Base-by-base conservation (phyloP, 75 land plant genomes). In the Cupressus sempervirens region DNA sequence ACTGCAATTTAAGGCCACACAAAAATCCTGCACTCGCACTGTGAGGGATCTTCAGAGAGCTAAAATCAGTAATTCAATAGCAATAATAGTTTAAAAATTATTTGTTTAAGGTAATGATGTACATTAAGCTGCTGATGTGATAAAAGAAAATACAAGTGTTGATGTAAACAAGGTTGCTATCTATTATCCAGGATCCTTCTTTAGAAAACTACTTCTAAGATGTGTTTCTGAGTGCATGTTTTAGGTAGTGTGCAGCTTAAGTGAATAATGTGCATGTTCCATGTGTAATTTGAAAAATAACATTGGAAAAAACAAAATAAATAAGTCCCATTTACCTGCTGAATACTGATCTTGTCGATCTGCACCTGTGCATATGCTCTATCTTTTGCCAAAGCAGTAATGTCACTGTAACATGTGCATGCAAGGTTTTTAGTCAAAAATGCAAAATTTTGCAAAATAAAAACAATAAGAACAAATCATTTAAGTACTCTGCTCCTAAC, bases 351-450 rank as follows among this genome's bases (percentile, higher is more conserved):
- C 80, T 93, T 90, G 86, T 94, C 94, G 72, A 96, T 94, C 81
- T 87, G 95, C 74, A 96, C 89, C 56, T 91, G 95, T 35, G 94
- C 88, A 87, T 97, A 96, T 32, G 91, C 90, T 84, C 86, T 90
- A 88, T 97, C 99, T 56, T 92, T 93, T 53, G 99, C 99, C 90
- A 97, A 91, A 79, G 99, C 94, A 82, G 98, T 97, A 72, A 97
- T 96, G 88, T 97, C 99, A 88, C 99, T 97, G 92, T 54, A 14
- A 67, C 32, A 83, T 35, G 82, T 29, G 72, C 35, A 41, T 35
- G 38, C 74, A 86, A 52, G 29, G 50, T 32, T 29, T 35, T 45
- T 26, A 18, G 84, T n/a, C 23, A 84, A 35, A 32, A 18, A 32
- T 30, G 26, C 4, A 80, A 82, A 74, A 84, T 20, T 2, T 32